Evolutionary conservation across 164 flowering plant species (phyloP).

Genomic region (Macadamia integrifolia): DNA sequence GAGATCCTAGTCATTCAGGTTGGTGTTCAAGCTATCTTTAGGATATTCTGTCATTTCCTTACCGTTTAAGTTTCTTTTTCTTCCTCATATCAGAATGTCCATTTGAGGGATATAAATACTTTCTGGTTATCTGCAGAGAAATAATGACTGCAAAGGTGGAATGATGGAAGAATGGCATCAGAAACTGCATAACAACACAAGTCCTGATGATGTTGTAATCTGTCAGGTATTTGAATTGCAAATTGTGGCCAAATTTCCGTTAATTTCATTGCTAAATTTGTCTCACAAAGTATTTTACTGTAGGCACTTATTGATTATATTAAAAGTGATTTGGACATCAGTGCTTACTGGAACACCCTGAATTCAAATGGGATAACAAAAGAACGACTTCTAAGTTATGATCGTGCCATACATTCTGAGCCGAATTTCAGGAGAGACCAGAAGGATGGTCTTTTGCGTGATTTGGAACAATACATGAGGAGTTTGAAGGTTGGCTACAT

Average conservation of each 20-base stretch:
- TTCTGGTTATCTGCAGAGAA: conserved; percentile 50
- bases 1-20: conserved; percentile 97
- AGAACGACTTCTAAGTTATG: conserved; percentile 94
- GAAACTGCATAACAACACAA: conserved; percentile 93
- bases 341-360: conserved; percentile 87
- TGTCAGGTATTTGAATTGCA: conserved; percentile 65
- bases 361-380: conserved; percentile 91
- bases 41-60: background rate
- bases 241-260: conserved; percentile 6
- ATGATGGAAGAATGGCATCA: conserved; percentile 99
- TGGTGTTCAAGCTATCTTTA: background rate
- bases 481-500: conserved; percentile 70
- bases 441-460: conserved; percentile 86
- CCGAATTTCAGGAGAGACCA: conserved; percentile 76
- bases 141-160: conserved; percentile 97
- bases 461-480: conserved; percentile 89
- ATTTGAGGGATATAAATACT: background rate
- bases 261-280: conserved; percentile 2
- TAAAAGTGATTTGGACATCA: conserved; percentile 70
- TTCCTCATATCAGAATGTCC: background rate
- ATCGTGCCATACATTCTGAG: conserved; percentile 89
- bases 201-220: conserved; percentile 98
- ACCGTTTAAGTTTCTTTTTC: background rate
- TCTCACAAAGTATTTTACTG: conserved; percentile 14
- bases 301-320: conserved; percentile 92